These are phyloP conservation scores for Xylariaceae sp. DNA, from an alignment of 2,329 filamentous ascomycete species.

Conservation along the genomic window DNA sequence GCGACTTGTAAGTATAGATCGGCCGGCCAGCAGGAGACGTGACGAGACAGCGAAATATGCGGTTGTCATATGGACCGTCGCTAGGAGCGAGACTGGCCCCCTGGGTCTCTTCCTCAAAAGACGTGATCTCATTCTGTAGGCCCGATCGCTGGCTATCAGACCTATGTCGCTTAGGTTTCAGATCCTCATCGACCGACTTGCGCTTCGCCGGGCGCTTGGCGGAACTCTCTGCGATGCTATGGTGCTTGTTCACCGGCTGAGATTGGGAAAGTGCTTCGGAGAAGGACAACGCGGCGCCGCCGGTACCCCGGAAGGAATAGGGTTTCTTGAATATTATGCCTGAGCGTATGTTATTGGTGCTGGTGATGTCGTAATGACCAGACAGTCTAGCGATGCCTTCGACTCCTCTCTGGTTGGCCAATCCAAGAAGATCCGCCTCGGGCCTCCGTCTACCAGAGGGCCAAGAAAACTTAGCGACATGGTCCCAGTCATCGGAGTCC, in stretches of 20 bases:
- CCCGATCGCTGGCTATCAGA: constrained; percentile 1
- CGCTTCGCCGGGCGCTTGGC: neutral
- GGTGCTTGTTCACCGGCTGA: neutral
- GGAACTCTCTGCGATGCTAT: neutral
- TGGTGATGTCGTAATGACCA: constrained; percentile 20
- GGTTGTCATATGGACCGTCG: constrained; percentile 18
- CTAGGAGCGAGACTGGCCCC: neutral
- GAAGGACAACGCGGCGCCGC: neutral
- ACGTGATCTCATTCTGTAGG: constrained; percentile 6
- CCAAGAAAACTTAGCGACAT: constrained; percentile 34
- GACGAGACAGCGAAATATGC: constrained; percentile 22
- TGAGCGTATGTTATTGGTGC: neutral
- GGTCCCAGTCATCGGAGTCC: constrained; percentile 27
- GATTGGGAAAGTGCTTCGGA: neutral
- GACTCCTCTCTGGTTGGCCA: constrained; percentile 28
- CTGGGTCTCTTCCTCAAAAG: constrained; percentile 19
- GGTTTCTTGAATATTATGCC: constrained; percentile 14
- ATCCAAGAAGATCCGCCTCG: constrained; percentile 32
- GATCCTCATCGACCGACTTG: neutral
- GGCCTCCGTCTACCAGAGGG: constrained; percentile 29
- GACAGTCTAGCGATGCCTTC: constrained; percentile 29
- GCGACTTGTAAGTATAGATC: constrained; percentile 16
- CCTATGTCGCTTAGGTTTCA: neutral
- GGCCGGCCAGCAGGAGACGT: constrained; percentile 25
- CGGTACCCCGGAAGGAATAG: neutral